Conservation (phyloP, 345 rosid species). For the Boechera retrofracta region DNA sequence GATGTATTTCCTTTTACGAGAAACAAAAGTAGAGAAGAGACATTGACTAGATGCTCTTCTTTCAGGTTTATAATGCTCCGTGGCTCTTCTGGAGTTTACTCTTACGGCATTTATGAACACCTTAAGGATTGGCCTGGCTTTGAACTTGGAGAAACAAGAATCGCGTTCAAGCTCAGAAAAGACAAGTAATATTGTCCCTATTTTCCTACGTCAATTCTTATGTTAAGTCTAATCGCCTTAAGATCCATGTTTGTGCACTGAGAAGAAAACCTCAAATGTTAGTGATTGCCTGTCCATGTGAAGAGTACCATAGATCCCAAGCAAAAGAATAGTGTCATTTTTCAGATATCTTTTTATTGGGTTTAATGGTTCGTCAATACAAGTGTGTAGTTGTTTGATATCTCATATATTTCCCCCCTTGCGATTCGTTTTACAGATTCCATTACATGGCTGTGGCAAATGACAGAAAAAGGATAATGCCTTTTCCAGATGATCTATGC, state of each 20-base stretch:
- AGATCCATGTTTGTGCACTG: not conserved
- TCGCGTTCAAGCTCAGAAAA: slow-evolving; percentile 93
- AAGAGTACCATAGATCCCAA: not conserved
- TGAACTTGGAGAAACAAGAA: slow-evolving; percentile 81
- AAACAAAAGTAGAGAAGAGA: slow-evolving; percentile 16
- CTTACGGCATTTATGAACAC: slow-evolving; percentile 87
- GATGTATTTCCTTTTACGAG: not conserved
- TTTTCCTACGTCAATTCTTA: not conserved
- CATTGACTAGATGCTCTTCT: slow-evolving; percentile 37
- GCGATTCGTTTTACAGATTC: slow-evolving; percentile 58
- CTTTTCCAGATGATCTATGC: slow-evolving; percentile 81
- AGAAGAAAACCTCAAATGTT: not conserved
- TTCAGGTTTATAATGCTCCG: slow-evolving; percentile 90
- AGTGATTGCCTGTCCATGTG: not conserved
- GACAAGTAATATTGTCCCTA: slow-evolving; percentile 62
- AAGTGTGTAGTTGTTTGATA: slow-evolving; percentile 29
- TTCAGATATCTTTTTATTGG: not conserved
- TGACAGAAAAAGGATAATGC: slow-evolving; percentile 86
- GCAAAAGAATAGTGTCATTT: not conserved
- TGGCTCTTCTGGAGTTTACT: slow-evolving; percentile 88
- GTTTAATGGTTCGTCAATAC: not conserved
- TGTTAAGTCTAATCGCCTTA: slow-evolving; percentile 1
- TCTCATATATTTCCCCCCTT: slow-evolving; percentile 10
- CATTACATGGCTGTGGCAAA: slow-evolving; percentile 92
- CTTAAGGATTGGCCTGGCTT: slow-evolving; percentile 89